These are phyloP conservation scores for Torrubiella hemipterigena DNA, from an alignment of 2,329 filamentous ascomycete species.

Conservation along the genomic window DNA sequence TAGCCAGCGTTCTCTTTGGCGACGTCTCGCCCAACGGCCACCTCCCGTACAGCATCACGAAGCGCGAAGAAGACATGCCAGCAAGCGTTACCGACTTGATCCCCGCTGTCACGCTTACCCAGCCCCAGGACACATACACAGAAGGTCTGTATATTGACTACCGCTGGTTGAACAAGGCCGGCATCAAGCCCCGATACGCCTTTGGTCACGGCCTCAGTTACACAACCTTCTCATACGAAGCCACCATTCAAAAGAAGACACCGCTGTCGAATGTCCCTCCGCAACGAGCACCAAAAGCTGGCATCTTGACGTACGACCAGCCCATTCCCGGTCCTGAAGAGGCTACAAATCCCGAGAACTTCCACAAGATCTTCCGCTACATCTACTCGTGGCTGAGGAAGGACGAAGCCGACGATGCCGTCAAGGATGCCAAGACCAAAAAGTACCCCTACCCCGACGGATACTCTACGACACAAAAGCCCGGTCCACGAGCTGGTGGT, in stretches of 20 bases:
- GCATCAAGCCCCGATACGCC: conserved; percentile 65
- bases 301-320: conserved; percentile 34
- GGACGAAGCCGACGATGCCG: conserved; percentile 25
- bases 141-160: conserved; percentile 87
- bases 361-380: conserved; percentile 51
- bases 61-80: conserved; percentile 59
- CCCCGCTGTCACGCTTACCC: conserved; percentile 40
- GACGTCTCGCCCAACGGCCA: conserved; percentile 65
- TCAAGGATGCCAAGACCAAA: conserved; percentile 17
- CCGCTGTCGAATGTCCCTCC: conserved; percentile 27
- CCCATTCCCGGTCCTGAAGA: conserved; percentile 39
- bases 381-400: conserved; percentile 54
- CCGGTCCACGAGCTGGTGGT: conserved; percentile 49
- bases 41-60: conserved; percentile 78
- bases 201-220: conserved; percentile 84
- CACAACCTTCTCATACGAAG: conserved; percentile 53
- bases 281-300: conserved; percentile 18
- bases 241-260: conserved; percentile 33
- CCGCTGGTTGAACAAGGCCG: conserved; percentile 70
- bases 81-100: conserved; percentile 29
- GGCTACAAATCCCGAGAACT: conserved; percentile 45
- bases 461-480: conserved; percentile 40
- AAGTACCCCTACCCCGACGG: conserved; percentile 53
- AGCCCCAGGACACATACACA: conserved; percentile 72
- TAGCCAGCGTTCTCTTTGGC: conserved; percentile 71